Base-by-base conservation (phyloP, 2,329 filamentous ascomycete genomes). In the Cephalotrichum gorgonifer region DNA sequence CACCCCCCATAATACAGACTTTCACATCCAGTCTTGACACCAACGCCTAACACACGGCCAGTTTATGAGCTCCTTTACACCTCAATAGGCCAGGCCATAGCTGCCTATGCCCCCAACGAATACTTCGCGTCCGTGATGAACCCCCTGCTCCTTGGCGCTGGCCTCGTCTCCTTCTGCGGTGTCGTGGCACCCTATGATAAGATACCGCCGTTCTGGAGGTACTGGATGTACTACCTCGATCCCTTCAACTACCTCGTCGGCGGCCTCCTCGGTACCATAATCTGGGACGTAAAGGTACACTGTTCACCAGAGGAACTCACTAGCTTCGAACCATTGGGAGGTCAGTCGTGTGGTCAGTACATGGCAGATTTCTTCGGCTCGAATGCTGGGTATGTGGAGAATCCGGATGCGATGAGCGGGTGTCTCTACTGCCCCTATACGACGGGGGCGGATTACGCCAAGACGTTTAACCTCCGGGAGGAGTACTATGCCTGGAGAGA, bases 161-260 rank as follows among this genome's bases (percentile, higher is more conserved):
- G 35, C 38, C 68, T 88, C 3, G 73, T 87, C 9, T 78, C 75
- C 1, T 89, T 90, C 68, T 88, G 84, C 56, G 86, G 86, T 53
- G 83, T 89, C 2, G 69, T 88, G 4, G 84, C 88, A 0, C 84
- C 85, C 0, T 86, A 83, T 54, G 57, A 57, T 0, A 71, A 74
- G 23, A 72, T 89, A 20, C 76, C 79, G 8, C 56, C 63, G 1
- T 88, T 88, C 63, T 89, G 85, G 85, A 67, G 70, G 25, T 75
- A 74, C 54, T 85, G 80, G 79, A 74, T 84, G 4, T 81, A 81
- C 63, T 80, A 68, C 46, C 57, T 79, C 15, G 76, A 81, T 54
- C 78, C 78, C 0, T 81, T 80, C 66, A 79, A 75, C 63, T 82
- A 81, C 51, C 64, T 82, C 4, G 76, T 81, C 62, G 73, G 75